phyloP scores from a whole-genome alignment of 169 alveolate species.

The Plasmodium berghei region DNA sequence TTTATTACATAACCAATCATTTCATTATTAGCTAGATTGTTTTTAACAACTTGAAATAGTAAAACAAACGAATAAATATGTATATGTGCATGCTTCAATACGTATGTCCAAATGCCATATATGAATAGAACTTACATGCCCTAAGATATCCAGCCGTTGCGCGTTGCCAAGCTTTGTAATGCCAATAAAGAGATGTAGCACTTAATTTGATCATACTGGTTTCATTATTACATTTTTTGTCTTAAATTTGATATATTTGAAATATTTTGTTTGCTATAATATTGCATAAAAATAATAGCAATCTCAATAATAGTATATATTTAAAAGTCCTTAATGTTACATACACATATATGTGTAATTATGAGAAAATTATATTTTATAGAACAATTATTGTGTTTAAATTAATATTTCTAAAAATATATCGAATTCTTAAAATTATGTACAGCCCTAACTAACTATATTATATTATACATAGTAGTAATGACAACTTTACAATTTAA shows the following conservation, averaged over 20 bases:
- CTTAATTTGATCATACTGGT: conserved; percentile 55
- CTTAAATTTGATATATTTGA: neutral
- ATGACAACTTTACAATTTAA: too few species aligned
- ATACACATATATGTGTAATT: too few species aligned
- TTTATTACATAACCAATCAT: conserved; percentile 92
- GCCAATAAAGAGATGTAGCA: conserved; percentile 86
- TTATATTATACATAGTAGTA: too few species aligned
- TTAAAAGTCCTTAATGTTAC: too few species aligned
- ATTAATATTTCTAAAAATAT: too few species aligned
- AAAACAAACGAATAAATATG: neutral
- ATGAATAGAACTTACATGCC: conserved; percentile 82
- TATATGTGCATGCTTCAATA: neutral
- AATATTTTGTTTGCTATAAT: neutral
- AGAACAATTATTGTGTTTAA: too few species aligned
- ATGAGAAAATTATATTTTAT: too few species aligned
- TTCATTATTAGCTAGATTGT: conserved; percentile 90
- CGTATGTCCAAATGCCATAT: neutral
- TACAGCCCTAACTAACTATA: too few species aligned
- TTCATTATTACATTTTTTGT: conserved; percentile 1
- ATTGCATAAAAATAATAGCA: too few species aligned
- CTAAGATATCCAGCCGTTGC: conserved; percentile 91
- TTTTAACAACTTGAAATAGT: conserved; percentile 84
- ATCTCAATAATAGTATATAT: too few species aligned
- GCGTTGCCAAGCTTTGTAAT: conserved; percentile 92
- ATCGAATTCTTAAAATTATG: too few species aligned